phyloP scores from a whole-genome alignment of 2,329 filamentous ascomycete genomes.

The Sarocladium strictum region DNA sequence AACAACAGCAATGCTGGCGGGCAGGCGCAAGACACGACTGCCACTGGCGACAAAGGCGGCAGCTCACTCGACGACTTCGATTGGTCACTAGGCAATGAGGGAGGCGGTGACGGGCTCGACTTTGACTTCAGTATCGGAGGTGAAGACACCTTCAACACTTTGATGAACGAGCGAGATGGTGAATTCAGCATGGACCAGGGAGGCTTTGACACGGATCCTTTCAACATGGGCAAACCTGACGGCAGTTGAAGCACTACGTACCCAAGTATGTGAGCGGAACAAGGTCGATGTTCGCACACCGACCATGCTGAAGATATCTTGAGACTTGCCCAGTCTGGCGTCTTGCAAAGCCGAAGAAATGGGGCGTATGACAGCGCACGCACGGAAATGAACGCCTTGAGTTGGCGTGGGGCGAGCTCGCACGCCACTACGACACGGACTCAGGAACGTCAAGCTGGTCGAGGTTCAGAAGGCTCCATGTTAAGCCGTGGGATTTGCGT shows the following conservation, averaged over 20 bases:
- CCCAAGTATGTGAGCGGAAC: too few relatives aligned
- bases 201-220: slow-evolving; percentile 43
- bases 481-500: too few relatives aligned
- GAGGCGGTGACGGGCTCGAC: slow-evolving; percentile 17
- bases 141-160: slow-evolving; percentile 42
- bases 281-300: too few relatives aligned
- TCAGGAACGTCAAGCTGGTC: too few relatives aligned
- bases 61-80: slow-evolving; percentile 24
- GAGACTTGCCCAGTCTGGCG: too few relatives aligned
- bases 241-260: slow-evolving; percentile 13
- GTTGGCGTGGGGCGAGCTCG: too few relatives aligned
- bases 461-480: too few relatives aligned
- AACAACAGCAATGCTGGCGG: slow-evolving; percentile 33
- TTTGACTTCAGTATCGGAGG: slow-evolving; percentile 24
- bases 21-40: slow-evolving; percentile 30
- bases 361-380: too few relatives aligned
- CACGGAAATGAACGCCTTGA: too few relatives aligned
- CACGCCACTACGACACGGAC: too few relatives aligned
- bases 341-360: too few relatives aligned
- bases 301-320: too few relatives aligned
- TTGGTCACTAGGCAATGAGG: slow-evolving; percentile 25
- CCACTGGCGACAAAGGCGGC: slow-evolving; percentile 28
- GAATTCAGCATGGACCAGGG: slow-evolving; percentile 35
- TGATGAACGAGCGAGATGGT: slow-evolving; percentile 38
- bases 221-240: slow-evolving; percentile 29